These are phyloP conservation scores for Miamiensis avidus DNA, from an alignment of 169 alveolate genomes.

Conservation along the genomic window DNA sequence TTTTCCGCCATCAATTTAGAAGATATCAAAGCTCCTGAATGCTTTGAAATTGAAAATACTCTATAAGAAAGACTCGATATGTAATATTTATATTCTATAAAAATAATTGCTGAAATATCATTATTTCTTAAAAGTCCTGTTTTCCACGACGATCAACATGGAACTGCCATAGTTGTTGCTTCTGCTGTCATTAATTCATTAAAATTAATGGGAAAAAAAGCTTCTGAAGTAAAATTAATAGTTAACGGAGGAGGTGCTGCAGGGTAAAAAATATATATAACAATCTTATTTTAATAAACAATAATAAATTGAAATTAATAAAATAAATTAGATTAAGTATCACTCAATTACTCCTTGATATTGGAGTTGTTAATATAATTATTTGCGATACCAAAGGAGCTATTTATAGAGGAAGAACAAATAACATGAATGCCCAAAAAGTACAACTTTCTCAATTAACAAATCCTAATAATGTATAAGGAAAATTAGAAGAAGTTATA, in stretches of 20 bases:
- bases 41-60: constrained; percentile 61
- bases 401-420: constrained; percentile 66
- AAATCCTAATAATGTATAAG: constrained; percentile 28
- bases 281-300: neutral
- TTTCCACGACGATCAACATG: constrained; percentile 78
- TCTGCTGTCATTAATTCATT: constrained; percentile 64
- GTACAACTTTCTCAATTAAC: constrained; percentile 49
- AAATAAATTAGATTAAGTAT: too few relatives aligned
- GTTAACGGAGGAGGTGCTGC: constrained; percentile 75
- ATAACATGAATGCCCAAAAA: constrained; percentile 59
- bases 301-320: too few relatives aligned
- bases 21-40: constrained; percentile 67
- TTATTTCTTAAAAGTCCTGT: constrained; percentile 39
- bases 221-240: constrained; percentile 46
- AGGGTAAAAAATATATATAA: constrained; percentile 45
- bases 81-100: neutral
- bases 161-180: constrained; percentile 66
- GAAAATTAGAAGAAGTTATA: constrained; percentile 57
- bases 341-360: constrained; percentile 24
- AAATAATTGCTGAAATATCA: too few relatives aligned
- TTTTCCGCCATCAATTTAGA: constrained; percentile 72
- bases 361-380: constrained; percentile 47
- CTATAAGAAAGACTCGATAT: constrained; percentile 39
- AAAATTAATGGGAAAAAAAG: constrained; percentile 37
- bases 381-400: constrained; percentile 65